Evolutionary conservation across 1,284 basidiomycete genomes (phyloP).

Genomic region (Testicularia cyperi): DNA sequence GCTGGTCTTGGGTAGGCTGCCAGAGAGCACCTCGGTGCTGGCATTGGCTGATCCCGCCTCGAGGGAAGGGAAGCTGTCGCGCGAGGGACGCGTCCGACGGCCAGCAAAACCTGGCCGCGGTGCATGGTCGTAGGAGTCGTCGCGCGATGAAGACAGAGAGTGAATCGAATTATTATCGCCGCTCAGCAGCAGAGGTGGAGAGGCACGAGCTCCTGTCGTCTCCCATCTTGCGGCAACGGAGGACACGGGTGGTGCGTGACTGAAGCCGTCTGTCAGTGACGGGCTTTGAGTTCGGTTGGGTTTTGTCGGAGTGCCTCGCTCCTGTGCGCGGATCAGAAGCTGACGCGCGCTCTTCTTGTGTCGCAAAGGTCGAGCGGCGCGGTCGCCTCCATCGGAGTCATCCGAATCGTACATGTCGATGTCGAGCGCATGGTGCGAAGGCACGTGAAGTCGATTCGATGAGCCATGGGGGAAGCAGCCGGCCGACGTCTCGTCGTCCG

Average conservation of each 20-base stretch:
- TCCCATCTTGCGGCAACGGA: conserved; percentile 26
- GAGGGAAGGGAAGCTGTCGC: no score
- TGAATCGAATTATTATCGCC: conserved; percentile 22
- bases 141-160: conserved; percentile 10
- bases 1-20: conserved; percentile 21
- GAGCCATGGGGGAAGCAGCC: no score
- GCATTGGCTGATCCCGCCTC: no score
- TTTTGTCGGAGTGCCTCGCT: conserved; percentile 49
- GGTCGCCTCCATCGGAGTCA: conserved; percentile 23
- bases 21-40: conserved; percentile 16
- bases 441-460: background rate
- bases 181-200: conserved; percentile 19
- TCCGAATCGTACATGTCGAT: conserved; percentile 38
- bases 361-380: conserved; percentile 10
- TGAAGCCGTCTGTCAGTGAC: conserved; percentile 25
- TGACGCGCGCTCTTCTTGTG: conserved; percentile 46
- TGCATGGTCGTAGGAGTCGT: conserved; percentile 12
- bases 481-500: conserved; percentile 3
- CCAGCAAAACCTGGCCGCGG: conserved; percentile 5
- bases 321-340: conserved; percentile 46
- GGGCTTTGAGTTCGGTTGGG: conserved; percentile 43
- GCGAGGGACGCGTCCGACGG: background rate
- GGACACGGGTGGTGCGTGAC: conserved; percentile 4
- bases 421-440: conserved; percentile 12
- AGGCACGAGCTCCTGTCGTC: conserved; percentile 18